Evolutionary conservation across 306 rosid genomes (phyloP).

Genomic region (Inga leiocalycina): DNA sequence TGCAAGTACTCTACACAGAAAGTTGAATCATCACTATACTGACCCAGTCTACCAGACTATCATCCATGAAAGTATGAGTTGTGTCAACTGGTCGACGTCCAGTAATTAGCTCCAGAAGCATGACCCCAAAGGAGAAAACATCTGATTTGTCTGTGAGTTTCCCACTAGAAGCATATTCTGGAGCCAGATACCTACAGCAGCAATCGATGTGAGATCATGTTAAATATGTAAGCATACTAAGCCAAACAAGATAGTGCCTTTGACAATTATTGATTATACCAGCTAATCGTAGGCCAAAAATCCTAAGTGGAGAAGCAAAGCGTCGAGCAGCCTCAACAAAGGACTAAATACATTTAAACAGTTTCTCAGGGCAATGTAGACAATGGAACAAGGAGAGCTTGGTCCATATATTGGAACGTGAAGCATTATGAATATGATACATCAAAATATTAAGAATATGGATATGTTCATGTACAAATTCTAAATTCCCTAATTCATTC

Average conservation of each 20-base stretch:
- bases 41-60: slow-evolving; percentile 98
- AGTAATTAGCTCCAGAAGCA: slow-evolving; percentile 92
- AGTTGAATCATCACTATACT: slow-evolving; percentile 38
- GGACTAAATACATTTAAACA: not conserved
- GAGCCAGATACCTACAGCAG: slow-evolving; percentile 83
- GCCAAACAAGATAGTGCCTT: not conserved
- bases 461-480: slow-evolving; percentile 7
- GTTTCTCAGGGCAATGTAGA: not conserved
- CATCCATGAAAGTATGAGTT: slow-evolving; percentile 69
- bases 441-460: not conserved
- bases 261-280: not conserved
- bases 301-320: not conserved
- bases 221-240: not conserved
- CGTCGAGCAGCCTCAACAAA: not conserved
- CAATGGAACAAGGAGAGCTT: not conserved
- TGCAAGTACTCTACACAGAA: not conserved
- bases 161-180: slow-evolving; percentile 96
- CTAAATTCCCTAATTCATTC: not conserved
- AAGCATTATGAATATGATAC: not conserved
- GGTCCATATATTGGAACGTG: not conserved
- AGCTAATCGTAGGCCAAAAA: not conserved
- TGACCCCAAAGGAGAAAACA: slow-evolving; percentile 91
- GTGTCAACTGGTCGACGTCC: slow-evolving; percentile 87
- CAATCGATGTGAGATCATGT: slow-evolving; percentile 31
- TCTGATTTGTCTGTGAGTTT: slow-evolving; percentile 95